Base-by-base conservation (phyloP, 2,329 filamentous ascomycete genomes). In the Trichoderma harzianum region DNA sequence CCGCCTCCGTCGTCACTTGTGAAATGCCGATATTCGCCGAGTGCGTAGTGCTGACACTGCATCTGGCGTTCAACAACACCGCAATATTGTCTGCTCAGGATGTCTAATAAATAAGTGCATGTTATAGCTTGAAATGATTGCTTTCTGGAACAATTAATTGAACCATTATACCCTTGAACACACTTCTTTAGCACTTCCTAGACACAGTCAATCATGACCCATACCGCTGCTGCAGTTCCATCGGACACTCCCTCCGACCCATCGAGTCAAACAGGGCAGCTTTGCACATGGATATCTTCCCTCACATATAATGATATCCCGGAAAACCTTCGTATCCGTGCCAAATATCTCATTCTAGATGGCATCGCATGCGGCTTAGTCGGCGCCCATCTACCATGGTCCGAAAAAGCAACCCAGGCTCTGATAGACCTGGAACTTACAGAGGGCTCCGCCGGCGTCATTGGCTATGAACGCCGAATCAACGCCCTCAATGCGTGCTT, bases 311-410 rank as follows among this genome's bases (percentile, higher is more conserved):
- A 70, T 10, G 75, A 80, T 53, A 76, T 84, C 60, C 83, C 81
- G 1, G 72, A 74, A 14, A 68, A 77, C 3, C 73, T 83, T 21
- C 72, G 74, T 18, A 78, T 73, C 3, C 77, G 83, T 1, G 80
- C 80, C 8, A 84, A 85, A 69, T 80, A 84, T 73, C 76, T 84
- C 11, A 79, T 85, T 18, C 77, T 85, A 3, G 83, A 85, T 73
- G 83, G 83, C 12, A 73, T 84, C 11, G 81, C 78, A 6, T 85
- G 82, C 73, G 81, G 76, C 1, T 74, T 84, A 1, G 76, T 84
- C 11, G 83, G 79, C 1, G 78, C 82, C 18, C 81, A 80, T 51
- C 75, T 84, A 7, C 80, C 82, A 7, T 84, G 81, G 82, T 81
- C 82, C 2, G 79, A 83, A 66, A 76, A 78, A 63, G 78, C 82